phyloP scores from a whole-genome alignment of 371 early-diverging fungal genomes.

The Mortierella sp. region DNA sequence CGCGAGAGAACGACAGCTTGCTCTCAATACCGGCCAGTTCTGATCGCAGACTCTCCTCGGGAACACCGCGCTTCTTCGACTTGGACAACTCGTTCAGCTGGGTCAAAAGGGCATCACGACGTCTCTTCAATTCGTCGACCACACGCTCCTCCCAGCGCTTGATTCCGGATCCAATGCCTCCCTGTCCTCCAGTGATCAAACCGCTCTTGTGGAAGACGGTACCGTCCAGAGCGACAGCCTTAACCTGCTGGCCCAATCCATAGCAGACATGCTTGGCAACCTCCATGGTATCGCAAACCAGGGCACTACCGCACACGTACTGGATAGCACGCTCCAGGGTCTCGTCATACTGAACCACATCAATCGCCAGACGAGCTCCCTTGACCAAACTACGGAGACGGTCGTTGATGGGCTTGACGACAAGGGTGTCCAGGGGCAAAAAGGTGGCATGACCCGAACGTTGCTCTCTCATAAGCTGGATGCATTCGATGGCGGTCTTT shows the following conservation, averaged over 20 bases:
- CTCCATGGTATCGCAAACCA: slow-evolving; percentile 90
- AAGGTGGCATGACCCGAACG: slow-evolving; percentile 95
- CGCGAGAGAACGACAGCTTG: slow-evolving; percentile 67
- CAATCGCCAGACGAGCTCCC: slow-evolving; percentile 89
- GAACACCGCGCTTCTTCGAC: slow-evolving; percentile 75
- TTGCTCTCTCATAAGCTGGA: slow-evolving; percentile 90
- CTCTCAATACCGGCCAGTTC: slow-evolving; percentile 74
- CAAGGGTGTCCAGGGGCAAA: slow-evolving; percentile 91
- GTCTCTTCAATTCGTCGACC: slow-evolving; percentile 78
- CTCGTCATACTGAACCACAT: slow-evolving; percentile 89
- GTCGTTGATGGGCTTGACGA: slow-evolving; percentile 81
- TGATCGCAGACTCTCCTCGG: slow-evolving; percentile 72
- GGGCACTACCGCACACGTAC: slow-evolving; percentile 90
- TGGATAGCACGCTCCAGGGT: slow-evolving; percentile 84
- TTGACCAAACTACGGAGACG: slow-evolving; percentile 80
- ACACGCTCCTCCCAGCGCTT: slow-evolving; percentile 92
- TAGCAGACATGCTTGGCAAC: slow-evolving; percentile 91
- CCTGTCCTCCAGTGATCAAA: slow-evolving; percentile 92
- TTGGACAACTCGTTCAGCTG: slow-evolving; percentile 83
- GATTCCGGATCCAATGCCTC: slow-evolving; percentile 58
- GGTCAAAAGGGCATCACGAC: slow-evolving; percentile 76
- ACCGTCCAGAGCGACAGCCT: slow-evolving; percentile 95
- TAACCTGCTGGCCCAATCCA: slow-evolving; percentile 83
- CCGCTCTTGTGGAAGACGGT: slow-evolving; percentile 96
- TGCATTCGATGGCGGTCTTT: slow-evolving; percentile 86